Evolutionary conservation across 2,329 filamentous ascomycete species (phyloP).

Genomic region (Botrytis fabae): DNA sequence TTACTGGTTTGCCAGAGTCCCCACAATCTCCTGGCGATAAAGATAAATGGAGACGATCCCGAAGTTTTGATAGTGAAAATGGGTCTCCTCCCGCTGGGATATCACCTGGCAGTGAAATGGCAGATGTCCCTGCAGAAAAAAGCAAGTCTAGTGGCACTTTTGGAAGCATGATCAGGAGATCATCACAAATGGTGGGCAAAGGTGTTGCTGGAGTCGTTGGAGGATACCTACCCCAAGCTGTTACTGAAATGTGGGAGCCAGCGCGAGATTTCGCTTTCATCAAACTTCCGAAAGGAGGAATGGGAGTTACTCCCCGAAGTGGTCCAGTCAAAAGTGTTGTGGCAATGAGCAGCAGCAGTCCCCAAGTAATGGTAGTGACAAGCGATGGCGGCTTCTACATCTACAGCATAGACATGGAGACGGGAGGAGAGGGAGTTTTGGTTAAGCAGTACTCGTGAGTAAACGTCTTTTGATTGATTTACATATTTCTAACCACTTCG

Average conservation of each 20-base stretch:
- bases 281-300: slow-evolving; percentile 71
- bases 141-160: slow-evolving; percentile 71
- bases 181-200: slow-evolving; percentile 89
- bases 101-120: slow-evolving; percentile 38
- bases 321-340: slow-evolving; percentile 83
- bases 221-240: slow-evolving; percentile 87
- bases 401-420: slow-evolving; percentile 92
- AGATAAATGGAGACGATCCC: slow-evolving; percentile 40
- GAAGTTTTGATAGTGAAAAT: slow-evolving; percentile 56
- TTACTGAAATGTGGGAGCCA: slow-evolving; percentile 98
- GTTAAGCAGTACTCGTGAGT: slow-evolving; percentile 92
- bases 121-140: slow-evolving; percentile 40
- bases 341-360: slow-evolving; percentile 90
- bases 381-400: slow-evolving; percentile 94
- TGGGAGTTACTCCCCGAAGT: slow-evolving; percentile 39
- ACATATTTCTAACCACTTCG: background rate
- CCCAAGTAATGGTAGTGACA: slow-evolving; percentile 97
- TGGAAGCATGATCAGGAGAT: slow-evolving; percentile 87
- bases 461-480: background rate
- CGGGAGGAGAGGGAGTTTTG: slow-evolving; percentile 87
- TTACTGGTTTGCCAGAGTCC: slow-evolving; percentile 41
- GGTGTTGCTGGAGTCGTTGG: slow-evolving; percentile 86
- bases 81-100: slow-evolving; percentile 48
- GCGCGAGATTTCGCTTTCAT: slow-evolving; percentile 94
- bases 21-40: slow-evolving; percentile 34